Base-by-base conservation (phyloP, 768 basidiomycete genomes). In the Rhizopogon sp. region DNA sequence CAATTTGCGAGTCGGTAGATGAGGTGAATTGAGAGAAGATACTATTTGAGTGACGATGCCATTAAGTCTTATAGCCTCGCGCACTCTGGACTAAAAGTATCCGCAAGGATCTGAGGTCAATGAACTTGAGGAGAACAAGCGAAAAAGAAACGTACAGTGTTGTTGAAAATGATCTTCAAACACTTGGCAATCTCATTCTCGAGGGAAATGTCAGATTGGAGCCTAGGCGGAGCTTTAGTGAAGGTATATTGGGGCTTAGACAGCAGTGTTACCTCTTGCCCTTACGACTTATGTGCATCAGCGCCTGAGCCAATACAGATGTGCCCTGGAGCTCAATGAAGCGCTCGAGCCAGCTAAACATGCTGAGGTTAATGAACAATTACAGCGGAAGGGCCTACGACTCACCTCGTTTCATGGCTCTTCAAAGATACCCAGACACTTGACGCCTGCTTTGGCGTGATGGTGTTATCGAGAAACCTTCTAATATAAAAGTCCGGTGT, bases 401-500 rank as follows among this genome's bases (percentile, higher is more conserved):
- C 80, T 56, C 67, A 95, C 91, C 81, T 82, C 52, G 94, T 71
- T 65, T 92, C 87, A 62, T 87, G 85, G 47, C 90, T 90, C 52
- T 95, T 79, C 60, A 93, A 66, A 6, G 80, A 97, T 29, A 87
- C 88, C 62, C 78, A 78, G 44, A 98, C 74, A 54, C 88, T 84
- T 20, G 79, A 76, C 9, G 90, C 89, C 58, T 93, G 85, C 70
- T 91, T 90, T 41, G 84, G 72, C 1, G 87, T 93, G 49, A 97
- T 84, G 2, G 88, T 88, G 56, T 84, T 83, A 64, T 95, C 89
- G 65, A 98, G 76, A 66, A 97, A 92, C 70, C 87, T 92, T 69
- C 86, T 83, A 59, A 98, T 83, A 66, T 93, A 98, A 88, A 89
- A 97, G 67, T 97, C 90, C 1, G 95, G 93, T 8, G 88, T 83